These are phyloP conservation scores for Mycena vulgaris DNA, from an alignment of 768 basidiomycete species.

Conservation along the genomic window DNA sequence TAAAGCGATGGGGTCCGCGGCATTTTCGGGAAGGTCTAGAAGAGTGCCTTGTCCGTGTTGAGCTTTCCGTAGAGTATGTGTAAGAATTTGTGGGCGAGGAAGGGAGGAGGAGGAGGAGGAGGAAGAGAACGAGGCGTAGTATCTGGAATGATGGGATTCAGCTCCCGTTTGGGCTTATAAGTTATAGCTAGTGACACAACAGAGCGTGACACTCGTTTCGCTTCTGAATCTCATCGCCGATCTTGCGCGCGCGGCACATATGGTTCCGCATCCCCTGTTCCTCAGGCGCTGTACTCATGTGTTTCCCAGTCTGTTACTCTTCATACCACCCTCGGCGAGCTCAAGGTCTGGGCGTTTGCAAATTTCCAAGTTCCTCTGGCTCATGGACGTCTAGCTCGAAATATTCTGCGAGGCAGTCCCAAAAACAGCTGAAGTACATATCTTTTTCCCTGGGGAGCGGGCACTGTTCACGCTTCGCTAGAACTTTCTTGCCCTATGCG, in stretches of 20 bases:
- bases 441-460: conserved; percentile 26
- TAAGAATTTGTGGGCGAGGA: too few species aligned
- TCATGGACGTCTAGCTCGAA: conserved; percentile 71
- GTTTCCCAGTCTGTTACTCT: conserved; percentile 88
- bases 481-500: conserved; percentile 97
- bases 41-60: too few species aligned
- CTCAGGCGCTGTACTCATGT: conserved; percentile 22
- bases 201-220: not conserved
- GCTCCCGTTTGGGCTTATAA: too few species aligned
- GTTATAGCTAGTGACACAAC: conserved; percentile 45
- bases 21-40: too few species aligned
- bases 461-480: conserved; percentile 49
- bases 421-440: conserved; percentile 88
- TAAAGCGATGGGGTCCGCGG: conserved; percentile 82
- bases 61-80: too few species aligned
- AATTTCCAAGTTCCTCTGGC: not conserved
- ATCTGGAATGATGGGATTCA: conserved; percentile 56
- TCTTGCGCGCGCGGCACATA: not conserved
- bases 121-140: too few species aligned
- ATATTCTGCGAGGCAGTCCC: conserved; percentile 98
- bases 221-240: not conserved
- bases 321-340: conserved; percentile 93
- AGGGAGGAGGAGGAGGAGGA: too few species aligned
- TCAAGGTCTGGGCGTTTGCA: conserved; percentile 75
- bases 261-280: conserved; percentile 44